Evolutionary conservation across 495 filamentous ascomycete species (phyloP).

Genomic region (Neurospora sp.): DNA sequence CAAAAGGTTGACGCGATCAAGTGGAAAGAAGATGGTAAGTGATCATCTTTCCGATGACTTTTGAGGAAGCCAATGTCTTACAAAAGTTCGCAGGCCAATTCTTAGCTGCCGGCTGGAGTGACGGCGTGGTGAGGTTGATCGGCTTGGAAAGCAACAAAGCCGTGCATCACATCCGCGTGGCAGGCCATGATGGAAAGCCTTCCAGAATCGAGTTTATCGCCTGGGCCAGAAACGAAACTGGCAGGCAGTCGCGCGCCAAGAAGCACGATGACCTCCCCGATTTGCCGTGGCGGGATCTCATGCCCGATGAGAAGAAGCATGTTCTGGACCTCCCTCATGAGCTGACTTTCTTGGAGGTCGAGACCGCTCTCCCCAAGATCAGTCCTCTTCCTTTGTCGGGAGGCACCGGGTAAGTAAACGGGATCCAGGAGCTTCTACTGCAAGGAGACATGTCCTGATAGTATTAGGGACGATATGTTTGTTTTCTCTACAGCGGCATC

Average conservation of each 20-base stretch:
- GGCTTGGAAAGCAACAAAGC: constrained; percentile 69
- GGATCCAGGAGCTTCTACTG: neutral
- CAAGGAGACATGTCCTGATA: neutral
- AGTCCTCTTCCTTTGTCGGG: constrained; percentile 55
- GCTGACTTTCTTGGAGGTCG: constrained; percentile 67
- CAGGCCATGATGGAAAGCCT: constrained; percentile 14
- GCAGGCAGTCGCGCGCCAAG: constrained; percentile 13
- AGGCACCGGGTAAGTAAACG: constrained; percentile 41
- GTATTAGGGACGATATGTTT: constrained; percentile 50
- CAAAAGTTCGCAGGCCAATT: constrained; percentile 46
- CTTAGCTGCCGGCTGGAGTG: constrained; percentile 68
- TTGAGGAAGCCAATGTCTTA: constrained; percentile 2
- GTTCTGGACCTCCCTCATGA: constrained; percentile 61
- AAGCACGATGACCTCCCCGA: neutral
- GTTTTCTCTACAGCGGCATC: constrained; percentile 58
- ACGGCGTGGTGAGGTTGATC: constrained; percentile 58
- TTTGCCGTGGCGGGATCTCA: constrained; percentile 19
- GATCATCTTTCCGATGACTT: constrained; percentile 8
- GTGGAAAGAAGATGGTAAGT: constrained; percentile 74
- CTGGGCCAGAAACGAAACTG: constrained; percentile 62
- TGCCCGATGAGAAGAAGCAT: constrained; percentile 26
- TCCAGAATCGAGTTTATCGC: constrained; percentile 53
- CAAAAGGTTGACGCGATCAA: constrained; percentile 44
- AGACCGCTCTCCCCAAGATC: constrained; percentile 69
- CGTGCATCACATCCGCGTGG: constrained; percentile 53